These are phyloP conservation scores for Backusella circina DNA, from an alignment of 192 early-diverging fungal species.

Conservation along the genomic window DNA sequence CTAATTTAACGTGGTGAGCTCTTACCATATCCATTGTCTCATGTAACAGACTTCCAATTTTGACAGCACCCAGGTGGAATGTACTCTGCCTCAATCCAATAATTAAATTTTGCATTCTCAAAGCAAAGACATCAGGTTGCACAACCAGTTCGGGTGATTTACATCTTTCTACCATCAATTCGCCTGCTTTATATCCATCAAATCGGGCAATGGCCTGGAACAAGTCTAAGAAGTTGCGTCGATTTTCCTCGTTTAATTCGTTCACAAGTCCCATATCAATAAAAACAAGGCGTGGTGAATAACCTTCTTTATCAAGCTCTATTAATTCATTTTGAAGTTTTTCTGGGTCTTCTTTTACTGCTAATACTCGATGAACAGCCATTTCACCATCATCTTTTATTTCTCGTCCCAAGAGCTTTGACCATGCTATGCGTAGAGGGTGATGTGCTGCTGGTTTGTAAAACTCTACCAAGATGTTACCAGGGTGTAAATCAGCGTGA, in stretches of 20 bases:
- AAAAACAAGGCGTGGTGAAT: slow-evolving; percentile 73
- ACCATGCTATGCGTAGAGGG: slow-evolving; percentile 43
- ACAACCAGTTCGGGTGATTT: slow-evolving; percentile 66
- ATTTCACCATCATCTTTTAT: slow-evolving; percentile 35
- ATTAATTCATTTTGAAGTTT: slow-evolving; percentile 42
- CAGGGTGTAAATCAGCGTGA: slow-evolving; percentile 93
- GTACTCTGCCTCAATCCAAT: slow-evolving; percentile 64
- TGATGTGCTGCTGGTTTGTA: slow-evolving; percentile 55
- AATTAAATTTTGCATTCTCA: slow-evolving; percentile 79
- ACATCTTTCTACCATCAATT: slow-evolving; percentile 87
- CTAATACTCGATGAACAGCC: slow-evolving; percentile 36
- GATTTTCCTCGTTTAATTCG: slow-evolving; percentile 64
- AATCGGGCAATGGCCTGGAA: slow-evolving; percentile 86
- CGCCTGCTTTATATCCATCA: slow-evolving; percentile 77
- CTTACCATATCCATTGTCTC: slow-evolving; percentile 85
- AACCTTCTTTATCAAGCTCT: slow-evolving; percentile 62
- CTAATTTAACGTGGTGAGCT: slow-evolving; percentile 88
- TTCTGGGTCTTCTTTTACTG: slow-evolving; percentile 35
- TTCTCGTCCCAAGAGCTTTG: slow-evolving; percentile 17
- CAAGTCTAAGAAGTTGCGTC: slow-evolving; percentile 88
- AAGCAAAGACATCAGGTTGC: slow-evolving; percentile 73
- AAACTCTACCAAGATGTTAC: slow-evolving; percentile 88
- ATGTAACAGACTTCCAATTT: slow-evolving; percentile 76
- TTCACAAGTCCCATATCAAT: slow-evolving; percentile 93
- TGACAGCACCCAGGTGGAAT: slow-evolving; percentile 76